Evolutionary conservation across 1,284 basidiomycete species (phyloP).

Genomic region (Vanrija sp.): DNA sequence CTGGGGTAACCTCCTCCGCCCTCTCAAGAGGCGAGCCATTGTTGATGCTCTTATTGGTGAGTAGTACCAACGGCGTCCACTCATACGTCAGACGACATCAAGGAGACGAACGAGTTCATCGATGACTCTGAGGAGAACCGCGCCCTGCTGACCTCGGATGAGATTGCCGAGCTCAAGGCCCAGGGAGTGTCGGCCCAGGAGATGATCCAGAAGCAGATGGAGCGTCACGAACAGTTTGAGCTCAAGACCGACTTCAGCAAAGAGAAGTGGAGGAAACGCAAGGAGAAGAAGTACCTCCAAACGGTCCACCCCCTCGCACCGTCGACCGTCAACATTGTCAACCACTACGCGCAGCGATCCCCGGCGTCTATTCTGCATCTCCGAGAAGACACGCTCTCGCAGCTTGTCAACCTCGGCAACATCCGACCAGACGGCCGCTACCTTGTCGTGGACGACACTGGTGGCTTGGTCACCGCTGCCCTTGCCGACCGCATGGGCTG

Average conservation of each 20-base stretch:
- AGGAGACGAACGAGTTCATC: constrained; percentile 47
- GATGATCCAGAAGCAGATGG: constrained; percentile 88
- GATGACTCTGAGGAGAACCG: constrained; percentile 63
- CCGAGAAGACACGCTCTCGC: constrained; percentile 81
- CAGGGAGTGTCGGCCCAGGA: constrained; percentile 59
- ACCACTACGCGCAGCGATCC: constrained; percentile 68
- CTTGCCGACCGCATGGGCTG: constrained; percentile 83
- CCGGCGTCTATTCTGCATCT: constrained; percentile 76
- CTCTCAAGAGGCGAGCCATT: constrained; percentile 29
- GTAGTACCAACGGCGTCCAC: constrained; percentile 1
- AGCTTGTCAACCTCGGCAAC: constrained; percentile 78
- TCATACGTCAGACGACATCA: constrained; percentile 38
- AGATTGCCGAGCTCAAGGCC: constrained; percentile 65
- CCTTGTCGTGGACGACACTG: constrained; percentile 86
- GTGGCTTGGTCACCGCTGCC: constrained; percentile 80
- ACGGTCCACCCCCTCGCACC: constrained; percentile 85
- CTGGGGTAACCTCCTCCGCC: constrained; percentile 38
- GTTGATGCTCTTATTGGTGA: constrained; percentile 42
- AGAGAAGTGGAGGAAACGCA: constrained; percentile 91
- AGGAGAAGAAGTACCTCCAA: constrained; percentile 93
- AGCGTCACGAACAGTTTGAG: constrained; percentile 79
- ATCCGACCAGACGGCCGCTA: constrained; percentile 81
- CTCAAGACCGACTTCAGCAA: constrained; percentile 95
- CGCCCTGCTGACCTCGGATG: constrained; percentile 64
- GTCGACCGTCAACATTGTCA: constrained; percentile 78